These are phyloP conservation scores for Plenodomus tracheiphilus DNA, from an alignment of 2,329 filamentous ascomycete species.

Conservation along the genomic window DNA sequence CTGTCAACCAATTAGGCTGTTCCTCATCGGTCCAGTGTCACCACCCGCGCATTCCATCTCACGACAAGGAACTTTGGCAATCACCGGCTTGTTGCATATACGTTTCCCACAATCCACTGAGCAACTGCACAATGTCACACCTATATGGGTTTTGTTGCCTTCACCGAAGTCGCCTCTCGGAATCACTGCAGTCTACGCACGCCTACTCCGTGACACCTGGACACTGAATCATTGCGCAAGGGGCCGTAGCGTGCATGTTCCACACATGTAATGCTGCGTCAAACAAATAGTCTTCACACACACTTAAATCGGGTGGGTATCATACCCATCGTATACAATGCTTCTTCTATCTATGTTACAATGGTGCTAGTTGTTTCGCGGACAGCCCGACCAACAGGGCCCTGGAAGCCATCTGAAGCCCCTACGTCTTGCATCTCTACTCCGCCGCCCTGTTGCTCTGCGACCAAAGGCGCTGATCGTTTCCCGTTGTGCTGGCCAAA, in stretches of 20 bases:
- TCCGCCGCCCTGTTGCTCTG: slow-evolving; percentile 57
- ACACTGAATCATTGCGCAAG: neutral
- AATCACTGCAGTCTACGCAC: neutral
- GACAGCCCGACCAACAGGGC: slow-evolving; percentile 28
- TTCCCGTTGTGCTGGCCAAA: slow-evolving; percentile 66
- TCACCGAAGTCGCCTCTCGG: neutral
- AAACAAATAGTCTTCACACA: too few relatives aligned
- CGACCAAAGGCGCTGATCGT: slow-evolving; percentile 51
- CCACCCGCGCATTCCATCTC: slow-evolving; percentile 34
- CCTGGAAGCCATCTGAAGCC: slow-evolving; percentile 38
- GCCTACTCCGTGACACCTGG: neutral
- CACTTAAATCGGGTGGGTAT: too few relatives aligned
- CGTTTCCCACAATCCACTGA: neutral
- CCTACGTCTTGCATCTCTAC: slow-evolving; percentile 70
- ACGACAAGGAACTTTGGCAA: neutral
- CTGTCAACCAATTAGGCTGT: slow-evolving; percentile 43
- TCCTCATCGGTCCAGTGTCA: slow-evolving; percentile 35
- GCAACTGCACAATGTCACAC: neutral
- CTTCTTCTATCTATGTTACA: slow-evolving; percentile 11
- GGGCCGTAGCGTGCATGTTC: too few relatives aligned
- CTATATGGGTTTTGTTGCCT: neutral
- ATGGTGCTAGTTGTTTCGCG: slow-evolving; percentile 15
- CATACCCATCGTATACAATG: neutral
- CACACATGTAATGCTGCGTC: neutral
- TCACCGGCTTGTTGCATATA: neutral